Percentiles rank a stretch among this genome's conserved stretches.
These are phyloP conservation scores for Aspergillus sojae DNA, from an alignment of 2,329 filamentous ascomycete species.

Conservation along the genomic window DNA sequence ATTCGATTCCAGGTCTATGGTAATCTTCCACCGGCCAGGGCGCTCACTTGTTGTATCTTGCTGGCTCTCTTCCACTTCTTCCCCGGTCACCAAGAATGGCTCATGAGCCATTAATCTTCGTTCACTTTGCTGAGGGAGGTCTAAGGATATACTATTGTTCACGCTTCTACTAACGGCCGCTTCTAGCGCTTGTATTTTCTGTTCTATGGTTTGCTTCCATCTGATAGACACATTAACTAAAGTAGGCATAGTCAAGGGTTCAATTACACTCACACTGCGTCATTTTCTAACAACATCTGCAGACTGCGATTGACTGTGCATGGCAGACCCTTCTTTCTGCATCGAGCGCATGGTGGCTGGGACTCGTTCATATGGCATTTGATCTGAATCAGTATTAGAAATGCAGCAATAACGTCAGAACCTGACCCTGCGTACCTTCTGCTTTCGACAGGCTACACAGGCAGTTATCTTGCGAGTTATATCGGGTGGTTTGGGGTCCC, in stretches of 20 bases:
- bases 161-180: constrained; percentile 34
- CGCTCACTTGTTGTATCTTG: background rate
- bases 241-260: background rate
- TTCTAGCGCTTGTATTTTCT: constrained; percentile 42
- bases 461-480: constrained; percentile 38
- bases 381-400: constrained; percentile 26
- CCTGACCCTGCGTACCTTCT: constrained; percentile 21
- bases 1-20: constrained; percentile 37
- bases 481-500: constrained; percentile 38
- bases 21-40: constrained; percentile 32
- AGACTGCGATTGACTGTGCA: constrained; percentile 47
- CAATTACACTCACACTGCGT: constrained; percentile 31
- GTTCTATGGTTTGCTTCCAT: constrained; percentile 45
- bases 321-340: constrained; percentile 43
- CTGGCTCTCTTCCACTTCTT: background rate
- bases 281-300: constrained; percentile 47
- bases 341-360: constrained; percentile 43
- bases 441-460: constrained; percentile 34
- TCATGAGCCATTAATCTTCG: background rate
- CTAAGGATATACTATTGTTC: background rate
- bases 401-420: no score
- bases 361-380: constrained; percentile 47
- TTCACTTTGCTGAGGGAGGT: background rate
- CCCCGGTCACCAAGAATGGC: background rate
- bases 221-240: constrained; percentile 19